Evolutionary conservation across 1,139 yeast species (phyloP), one percentile per base, ranked within the genome.

Genomic region (Saccharomyces hybrid): DNA sequence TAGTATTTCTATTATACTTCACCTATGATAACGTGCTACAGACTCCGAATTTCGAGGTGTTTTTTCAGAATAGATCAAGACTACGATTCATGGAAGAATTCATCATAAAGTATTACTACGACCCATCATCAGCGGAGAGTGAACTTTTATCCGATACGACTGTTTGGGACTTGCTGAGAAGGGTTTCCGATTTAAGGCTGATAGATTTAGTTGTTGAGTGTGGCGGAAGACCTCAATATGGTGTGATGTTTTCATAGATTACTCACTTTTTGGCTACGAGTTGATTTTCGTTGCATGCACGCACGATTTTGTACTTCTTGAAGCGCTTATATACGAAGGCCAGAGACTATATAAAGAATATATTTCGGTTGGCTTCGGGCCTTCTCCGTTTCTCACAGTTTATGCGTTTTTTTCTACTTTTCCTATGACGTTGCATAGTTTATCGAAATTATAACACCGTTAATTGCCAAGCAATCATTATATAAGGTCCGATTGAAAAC

Each of bases 221-320:
- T 29, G 68, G 68, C 13, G 68, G 64, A 13, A 52, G 51, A 16
- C 67, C 68, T 49, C 61, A 59, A 49, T 57, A 57, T 48, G 47
- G 48, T 52, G 28, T 42, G 42, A 26, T 54, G 28, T 38, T 38
- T 38, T 9, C 44, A 16, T 38, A 38, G 23, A 14, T 34, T 8
- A n/a, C 23, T 14, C 19, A 14, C 9, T 16, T 9, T 9, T 38
- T 9, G 3, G 25, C 19, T 19, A 19, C 19, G 19, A 19, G 19
- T 19, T 19, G 19, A 38, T 8, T 38, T 3, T 11, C 13, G 7
- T 19, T 19, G 13, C 44, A 16, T 38, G 26, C 23, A 16, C 9
- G 23, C 26, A 16, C 44, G 11, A 38, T 38, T 14, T 19, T 19
- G 25, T 19, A n/a, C 44, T 38, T 38, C 3, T 3, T n/a, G 4